Evolutionary conservation across 2,329 filamentous ascomycete genomes (phyloP).

Genomic region (Penicillium brevicompactum): DNA sequence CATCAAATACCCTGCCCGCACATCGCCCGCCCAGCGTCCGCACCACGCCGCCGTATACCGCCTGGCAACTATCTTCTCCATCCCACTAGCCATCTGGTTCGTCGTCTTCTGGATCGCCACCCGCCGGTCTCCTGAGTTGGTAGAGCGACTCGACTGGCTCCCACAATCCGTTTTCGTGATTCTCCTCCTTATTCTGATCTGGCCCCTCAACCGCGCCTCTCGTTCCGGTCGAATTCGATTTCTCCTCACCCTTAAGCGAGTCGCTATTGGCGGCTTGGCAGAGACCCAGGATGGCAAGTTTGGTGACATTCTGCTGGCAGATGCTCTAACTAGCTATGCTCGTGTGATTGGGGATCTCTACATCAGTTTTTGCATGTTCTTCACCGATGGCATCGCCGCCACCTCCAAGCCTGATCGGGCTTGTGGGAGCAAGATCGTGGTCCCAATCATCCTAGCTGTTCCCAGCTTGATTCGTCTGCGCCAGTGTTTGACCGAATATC

Average conservation of each 20-base stretch:
- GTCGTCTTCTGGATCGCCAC: constrained; percentile 83
- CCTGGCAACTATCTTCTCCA: constrained; percentile 74
- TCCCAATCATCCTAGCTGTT: constrained; percentile 80
- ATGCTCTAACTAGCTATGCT: constrained; percentile 92
- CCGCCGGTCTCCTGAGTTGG: constrained; percentile 66
- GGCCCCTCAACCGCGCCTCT: constrained; percentile 71
- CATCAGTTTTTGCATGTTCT: constrained; percentile 89
- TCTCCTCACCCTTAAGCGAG: constrained; percentile 72
- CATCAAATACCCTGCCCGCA: constrained; percentile 80
- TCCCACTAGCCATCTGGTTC: constrained; percentile 71
- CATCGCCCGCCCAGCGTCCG: constrained; percentile 68
- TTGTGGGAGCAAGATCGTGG: constrained; percentile 76
- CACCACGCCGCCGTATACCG: constrained; percentile 86
- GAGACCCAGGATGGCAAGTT: constrained; percentile 89
- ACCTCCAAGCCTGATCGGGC: constrained; percentile 78
- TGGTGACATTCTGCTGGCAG: constrained; percentile 88
- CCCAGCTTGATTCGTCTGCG: constrained; percentile 85
- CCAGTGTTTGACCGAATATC: constrained; percentile 88
- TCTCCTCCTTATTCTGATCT: constrained; percentile 69
- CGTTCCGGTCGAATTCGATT: constrained; percentile 74
- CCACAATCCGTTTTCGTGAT: constrained; percentile 80
- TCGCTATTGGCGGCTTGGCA: constrained; percentile 82
- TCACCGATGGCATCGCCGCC: constrained; percentile 69
- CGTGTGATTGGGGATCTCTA: constrained; percentile 90
- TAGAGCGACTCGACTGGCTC: constrained; percentile 79